Evolutionary conservation across 2,329 filamentous ascomycete species (phyloP).

Genomic region (Hypoxylon sp.): DNA sequence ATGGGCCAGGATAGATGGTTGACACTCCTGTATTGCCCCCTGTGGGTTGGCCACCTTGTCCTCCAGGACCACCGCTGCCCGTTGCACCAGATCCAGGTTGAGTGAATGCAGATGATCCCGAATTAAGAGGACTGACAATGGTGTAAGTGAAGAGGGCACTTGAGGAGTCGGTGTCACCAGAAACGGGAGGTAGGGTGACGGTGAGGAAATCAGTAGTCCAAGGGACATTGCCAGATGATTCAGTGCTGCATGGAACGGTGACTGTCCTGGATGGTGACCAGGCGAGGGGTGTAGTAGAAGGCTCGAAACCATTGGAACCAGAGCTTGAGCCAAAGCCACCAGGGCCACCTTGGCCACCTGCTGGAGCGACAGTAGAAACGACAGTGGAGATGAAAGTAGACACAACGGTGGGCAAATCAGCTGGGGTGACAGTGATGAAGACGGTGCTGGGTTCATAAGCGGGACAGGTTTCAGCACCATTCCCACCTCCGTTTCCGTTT

Average conservation of each 20-base stretch:
- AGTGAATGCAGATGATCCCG: slow-evolving; percentile 15
- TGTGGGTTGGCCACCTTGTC: slow-evolving; percentile 38
- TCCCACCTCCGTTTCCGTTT: slow-evolving; percentile 25
- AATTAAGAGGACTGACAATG: slow-evolving; percentile 43
- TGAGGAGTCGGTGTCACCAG: slow-evolving; percentile 38
- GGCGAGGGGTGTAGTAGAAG: slow-evolving; percentile 38
- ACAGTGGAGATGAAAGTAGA: slow-evolving; percentile 54
- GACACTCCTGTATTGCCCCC: slow-evolving; percentile 30
- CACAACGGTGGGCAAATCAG: slow-evolving; percentile 48
- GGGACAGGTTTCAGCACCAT: slow-evolving; percentile 56
- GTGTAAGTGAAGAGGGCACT: slow-evolving; percentile 46
- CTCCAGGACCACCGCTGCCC: slow-evolving; percentile 38
- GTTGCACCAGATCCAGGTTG: slow-evolving; percentile 18
- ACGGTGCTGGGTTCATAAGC: slow-evolving; percentile 59
- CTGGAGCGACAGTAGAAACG: slow-evolving; percentile 44
- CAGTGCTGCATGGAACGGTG: slow-evolving; percentile 39
- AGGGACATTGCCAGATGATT: slow-evolving; percentile 36
- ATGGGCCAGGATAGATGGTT: slow-evolving; percentile 44
- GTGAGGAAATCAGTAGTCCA: slow-evolving; percentile 51
- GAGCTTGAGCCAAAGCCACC: slow-evolving; percentile 38
- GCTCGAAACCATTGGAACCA: slow-evolving; percentile 36
- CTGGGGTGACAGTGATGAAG: slow-evolving; percentile 62
- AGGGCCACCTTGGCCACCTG: slow-evolving; percentile 36
- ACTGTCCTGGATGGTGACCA: slow-evolving; percentile 44
- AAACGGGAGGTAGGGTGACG: slow-evolving; percentile 45